phyloP scores from a whole-genome alignment of 176 grass and related monocot species.

The Oryza officinalis region DNA sequence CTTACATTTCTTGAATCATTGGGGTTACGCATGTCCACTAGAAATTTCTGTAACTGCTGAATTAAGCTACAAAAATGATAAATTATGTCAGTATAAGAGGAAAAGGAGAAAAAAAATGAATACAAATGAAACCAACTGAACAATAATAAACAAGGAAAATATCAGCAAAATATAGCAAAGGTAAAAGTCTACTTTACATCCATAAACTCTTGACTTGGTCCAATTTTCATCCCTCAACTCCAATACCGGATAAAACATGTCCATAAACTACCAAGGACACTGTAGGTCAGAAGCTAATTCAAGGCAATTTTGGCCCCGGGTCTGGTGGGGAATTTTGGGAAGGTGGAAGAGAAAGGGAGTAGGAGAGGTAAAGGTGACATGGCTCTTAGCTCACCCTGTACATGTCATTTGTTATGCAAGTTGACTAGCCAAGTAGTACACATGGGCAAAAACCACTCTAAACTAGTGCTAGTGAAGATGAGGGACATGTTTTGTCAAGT shows the following conservation, averaged over 20 bases:
- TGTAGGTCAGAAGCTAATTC: background rate
- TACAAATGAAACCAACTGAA: conserved; percentile 16
- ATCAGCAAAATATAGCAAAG: conserved; percentile 28
- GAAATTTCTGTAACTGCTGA: conserved; percentile 78
- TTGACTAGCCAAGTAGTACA: background rate
- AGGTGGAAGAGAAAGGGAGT: too few relatives aligned
- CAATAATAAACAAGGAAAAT: conserved; percentile 13
- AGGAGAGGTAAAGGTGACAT: background rate
- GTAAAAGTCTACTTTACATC: background rate
- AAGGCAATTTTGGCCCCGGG: background rate
- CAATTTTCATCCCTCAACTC: too few relatives aligned
- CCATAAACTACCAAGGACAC: background rate
- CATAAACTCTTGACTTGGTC: too few relatives aligned
- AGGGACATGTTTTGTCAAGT: background rate
- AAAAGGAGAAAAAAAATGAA: conserved; percentile 20
- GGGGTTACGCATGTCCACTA: conserved; percentile 49
- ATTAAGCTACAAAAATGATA: conserved; percentile 76
- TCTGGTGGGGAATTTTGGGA: background rate
- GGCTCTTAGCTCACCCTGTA: background rate
- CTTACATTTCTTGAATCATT: conserved; percentile 78
- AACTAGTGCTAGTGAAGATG: background rate
- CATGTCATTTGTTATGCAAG: background rate
- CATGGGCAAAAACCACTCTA: background rate
- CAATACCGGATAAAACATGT: background rate
- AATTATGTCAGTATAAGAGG: conserved; percentile 12